phyloP scores from a whole-genome alignment of 148 eudicot species.

The Linanthus parryae region DNA sequence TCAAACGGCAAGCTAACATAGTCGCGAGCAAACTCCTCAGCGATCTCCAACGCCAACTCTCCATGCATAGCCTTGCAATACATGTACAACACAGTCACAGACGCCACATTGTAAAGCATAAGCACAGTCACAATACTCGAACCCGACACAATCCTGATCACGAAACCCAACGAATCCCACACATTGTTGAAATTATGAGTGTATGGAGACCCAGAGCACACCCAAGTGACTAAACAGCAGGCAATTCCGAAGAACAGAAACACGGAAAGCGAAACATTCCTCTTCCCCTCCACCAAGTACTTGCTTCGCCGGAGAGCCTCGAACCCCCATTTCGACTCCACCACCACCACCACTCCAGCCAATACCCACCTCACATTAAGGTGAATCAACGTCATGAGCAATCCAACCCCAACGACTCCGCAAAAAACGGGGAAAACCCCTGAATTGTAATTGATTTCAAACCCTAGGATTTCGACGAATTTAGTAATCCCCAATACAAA shows the following conservation, averaged over 20 bases:
- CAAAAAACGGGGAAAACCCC: constrained; percentile 16
- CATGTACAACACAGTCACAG: constrained; percentile 52
- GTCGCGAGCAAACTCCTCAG: constrained; percentile 53
- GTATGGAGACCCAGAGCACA: constrained; percentile 6
- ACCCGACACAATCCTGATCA: constrained; percentile 28
- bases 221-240: constrained; percentile 10
- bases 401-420: constrained; percentile 12
- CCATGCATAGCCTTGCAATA: constrained; percentile 69
- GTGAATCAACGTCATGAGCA: constrained; percentile 15
- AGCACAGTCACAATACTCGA: constrained; percentile 35
- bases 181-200: constrained; percentile 11
- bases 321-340: constrained; percentile 58
- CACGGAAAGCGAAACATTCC: constrained; percentile 30
- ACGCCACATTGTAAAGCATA: constrained; percentile 36
- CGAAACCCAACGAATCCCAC: constrained; percentile 32
- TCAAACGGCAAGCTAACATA: constrained; percentile 69
- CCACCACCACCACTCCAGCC: constrained; percentile 39
- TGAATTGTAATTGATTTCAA: constrained; percentile 18
- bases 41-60: constrained; percentile 59
- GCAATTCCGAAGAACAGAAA: constrained; percentile 25
- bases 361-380: constrained; percentile 42
- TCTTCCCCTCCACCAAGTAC: constrained; percentile 46
- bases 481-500: constrained; percentile 5
- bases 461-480: constrained; percentile 19
- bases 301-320: constrained; percentile 42